Evolutionary conservation across 192 early-diverging fungal genomes (phyloP).

Genomic region (Gigaspora rosea): DNA sequence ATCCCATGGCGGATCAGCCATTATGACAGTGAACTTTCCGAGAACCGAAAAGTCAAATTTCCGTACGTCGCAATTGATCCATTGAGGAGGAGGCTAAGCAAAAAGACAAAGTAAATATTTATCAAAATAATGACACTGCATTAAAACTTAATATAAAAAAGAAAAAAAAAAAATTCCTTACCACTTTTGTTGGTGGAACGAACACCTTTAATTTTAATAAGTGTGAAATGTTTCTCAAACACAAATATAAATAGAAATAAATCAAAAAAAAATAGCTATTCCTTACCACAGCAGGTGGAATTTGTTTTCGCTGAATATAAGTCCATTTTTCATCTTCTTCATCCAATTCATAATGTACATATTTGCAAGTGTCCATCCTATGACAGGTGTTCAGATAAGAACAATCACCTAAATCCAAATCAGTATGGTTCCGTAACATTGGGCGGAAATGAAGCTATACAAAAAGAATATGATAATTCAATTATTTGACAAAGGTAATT

Average conservation of each 20-base stretch:
- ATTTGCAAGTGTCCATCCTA: constrained; percentile 62
- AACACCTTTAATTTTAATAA: constrained; percentile 10
- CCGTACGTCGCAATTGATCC: constrained; percentile 65
- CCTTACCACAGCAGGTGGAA: constrained; percentile 28
- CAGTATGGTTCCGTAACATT: constrained; percentile 55
- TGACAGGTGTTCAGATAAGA: constrained; percentile 70
- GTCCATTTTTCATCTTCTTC: constrained; percentile 27
- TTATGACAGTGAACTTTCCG: constrained; percentile 63
- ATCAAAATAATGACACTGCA: background rate
- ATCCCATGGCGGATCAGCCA: constrained; percentile 71
- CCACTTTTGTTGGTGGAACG: constrained; percentile 21
- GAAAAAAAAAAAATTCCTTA: constrained; percentile 1
- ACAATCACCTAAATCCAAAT: constrained; percentile 58
- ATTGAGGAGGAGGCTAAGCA: constrained; percentile 56
- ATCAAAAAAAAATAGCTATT: background rate
- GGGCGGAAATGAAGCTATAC: constrained; percentile 52
- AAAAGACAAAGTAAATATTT: background rate
- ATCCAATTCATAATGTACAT: constrained; percentile 64
- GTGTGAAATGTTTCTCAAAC: background rate
- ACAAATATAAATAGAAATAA: background rate
- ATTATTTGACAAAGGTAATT: background rate
- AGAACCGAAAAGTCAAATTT: constrained; percentile 53
- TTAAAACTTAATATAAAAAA: background rate
- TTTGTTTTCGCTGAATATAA: constrained; percentile 14
- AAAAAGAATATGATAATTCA: constrained; percentile 16